Conservation (phyloP, 164 flowering plant genomes). For the Akebia trifoliata region DNA sequence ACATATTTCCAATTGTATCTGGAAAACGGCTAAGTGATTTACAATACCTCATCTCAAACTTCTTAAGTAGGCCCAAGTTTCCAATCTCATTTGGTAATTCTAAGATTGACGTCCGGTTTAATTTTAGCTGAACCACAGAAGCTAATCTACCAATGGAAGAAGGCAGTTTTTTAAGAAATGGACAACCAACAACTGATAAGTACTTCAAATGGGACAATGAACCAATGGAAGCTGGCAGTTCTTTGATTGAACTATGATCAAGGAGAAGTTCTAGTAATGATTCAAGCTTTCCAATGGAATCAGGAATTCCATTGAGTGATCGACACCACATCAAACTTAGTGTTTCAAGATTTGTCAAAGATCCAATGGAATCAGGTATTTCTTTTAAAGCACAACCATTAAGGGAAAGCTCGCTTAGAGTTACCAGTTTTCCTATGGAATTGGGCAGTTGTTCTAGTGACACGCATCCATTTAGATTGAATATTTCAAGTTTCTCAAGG, state of each 20-base stretch:
- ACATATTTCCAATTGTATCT: conserved; percentile 25
- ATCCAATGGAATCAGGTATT: conserved; percentile 35
- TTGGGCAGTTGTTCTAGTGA: conserved; percentile 28
- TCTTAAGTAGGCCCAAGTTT: conserved; percentile 26
- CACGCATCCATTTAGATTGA: conserved; percentile 26
- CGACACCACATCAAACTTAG: conserved; percentile 29
- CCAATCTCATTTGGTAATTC: conserved; percentile 35
- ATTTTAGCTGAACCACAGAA: conserved; percentile 23
- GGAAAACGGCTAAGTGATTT: conserved; percentile 23
- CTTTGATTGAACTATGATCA: conserved; percentile 19
- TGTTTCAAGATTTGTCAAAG: conserved; percentile 31
- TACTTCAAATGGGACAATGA: conserved; percentile 26
- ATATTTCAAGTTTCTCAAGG: conserved; percentile 36
- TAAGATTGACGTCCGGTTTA: conserved; percentile 22
- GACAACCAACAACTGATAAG: conserved; percentile 25
- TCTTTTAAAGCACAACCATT: conserved; percentile 21
- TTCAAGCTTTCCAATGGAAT: conserved; percentile 31
- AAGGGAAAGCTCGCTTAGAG: conserved; percentile 30
- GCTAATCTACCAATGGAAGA: conserved; percentile 32
- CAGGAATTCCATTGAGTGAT: conserved; percentile 34
- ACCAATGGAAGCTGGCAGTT: conserved; percentile 36
- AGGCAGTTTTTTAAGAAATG: conserved; percentile 24
- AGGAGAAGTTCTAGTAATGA: conserved; percentile 21
- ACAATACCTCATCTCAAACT: conserved; percentile 30
- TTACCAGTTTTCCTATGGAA: conserved; percentile 22